Percentiles rank a stretch among this genome's conserved stretches.
Evolutionary conservation across 2,329 filamentous ascomycete species (phyloP).

Genomic region (Aplosporella prunicola): DNA sequence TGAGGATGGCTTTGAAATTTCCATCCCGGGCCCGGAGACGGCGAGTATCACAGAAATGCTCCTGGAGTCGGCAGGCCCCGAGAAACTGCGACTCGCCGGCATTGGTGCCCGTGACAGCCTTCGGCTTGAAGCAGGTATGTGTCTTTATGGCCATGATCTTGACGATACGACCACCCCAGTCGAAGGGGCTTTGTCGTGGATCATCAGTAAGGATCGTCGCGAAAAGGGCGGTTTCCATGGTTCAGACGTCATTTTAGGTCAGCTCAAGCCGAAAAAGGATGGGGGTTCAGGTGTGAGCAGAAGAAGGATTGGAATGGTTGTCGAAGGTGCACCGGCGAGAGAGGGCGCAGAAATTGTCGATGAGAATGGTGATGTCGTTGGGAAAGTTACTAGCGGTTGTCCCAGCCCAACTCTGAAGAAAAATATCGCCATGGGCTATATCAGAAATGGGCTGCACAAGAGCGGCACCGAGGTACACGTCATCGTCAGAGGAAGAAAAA

Average conservation of each 20-base stretch:
- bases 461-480: constrained; percentile 72
- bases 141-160: constrained; percentile 97
- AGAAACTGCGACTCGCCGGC: constrained; percentile 70
- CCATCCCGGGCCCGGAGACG: constrained; percentile 60
- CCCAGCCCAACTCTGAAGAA: constrained; percentile 77
- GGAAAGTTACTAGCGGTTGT: constrained; percentile 77
- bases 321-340: constrained; percentile 79
- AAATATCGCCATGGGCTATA: constrained; percentile 95
- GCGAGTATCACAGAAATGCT: constrained; percentile 60
- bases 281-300: constrained; percentile 60
- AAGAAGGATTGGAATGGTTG: constrained; percentile 69
- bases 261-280: constrained; percentile 64
- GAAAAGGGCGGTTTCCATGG: constrained; percentile 72
- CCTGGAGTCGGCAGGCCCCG: constrained; percentile 47
- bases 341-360: constrained; percentile 73
- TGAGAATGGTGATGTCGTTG: constrained; percentile 57
- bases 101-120: constrained; percentile 87
- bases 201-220: constrained; percentile 72
- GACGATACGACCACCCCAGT: constrained; percentile 67
- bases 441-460: constrained; percentile 75
- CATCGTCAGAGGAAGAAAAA: constrained; percentile 64
- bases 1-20: constrained; percentile 97
- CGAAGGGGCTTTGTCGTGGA: constrained; percentile 61
- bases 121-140: constrained; percentile 94
- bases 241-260: constrained; percentile 63